Percentiles rank a stretch among this genome's conserved stretches.
Evolutionary conservation across 2,329 filamentous ascomycete genomes (phyloP).

Genomic region (Gaeumannomyces tritici): DNA sequence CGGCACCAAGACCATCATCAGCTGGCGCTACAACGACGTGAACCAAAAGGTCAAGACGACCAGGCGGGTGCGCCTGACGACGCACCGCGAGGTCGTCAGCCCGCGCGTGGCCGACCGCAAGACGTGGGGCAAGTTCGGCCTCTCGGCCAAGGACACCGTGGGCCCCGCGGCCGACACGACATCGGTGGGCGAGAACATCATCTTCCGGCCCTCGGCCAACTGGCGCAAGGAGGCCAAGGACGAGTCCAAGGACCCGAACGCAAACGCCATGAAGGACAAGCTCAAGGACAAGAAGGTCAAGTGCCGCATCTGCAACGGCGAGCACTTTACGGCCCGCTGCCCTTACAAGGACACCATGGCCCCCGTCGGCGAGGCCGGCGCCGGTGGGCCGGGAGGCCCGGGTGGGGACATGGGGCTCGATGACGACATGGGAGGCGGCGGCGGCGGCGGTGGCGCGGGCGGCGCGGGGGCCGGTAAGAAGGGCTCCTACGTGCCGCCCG

Average conservation of each 20-base stretch:
- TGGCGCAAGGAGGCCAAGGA: slow-evolving; percentile 84
- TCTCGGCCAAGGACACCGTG: slow-evolving; percentile 71
- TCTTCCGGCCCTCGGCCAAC: slow-evolving; percentile 86
- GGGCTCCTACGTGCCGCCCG: slow-evolving; percentile 88
- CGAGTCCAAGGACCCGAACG: slow-evolving; percentile 64
- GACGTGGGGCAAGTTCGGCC: slow-evolving; percentile 86
- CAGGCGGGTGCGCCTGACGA: slow-evolving; percentile 84
- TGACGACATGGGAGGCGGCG: slow-evolving; percentile 35
- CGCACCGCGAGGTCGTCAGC: slow-evolving; percentile 90
- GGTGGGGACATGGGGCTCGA: slow-evolving; percentile 46
- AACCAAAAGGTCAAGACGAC: slow-evolving; percentile 97
- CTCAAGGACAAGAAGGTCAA: slow-evolving; percentile 99
- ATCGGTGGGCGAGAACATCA: slow-evolving; percentile 92
- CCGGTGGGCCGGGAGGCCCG: slow-evolving; percentile 38
- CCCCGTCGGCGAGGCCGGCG: slow-evolving; percentile 56
- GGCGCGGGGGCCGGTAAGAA: slow-evolving; percentile 48
- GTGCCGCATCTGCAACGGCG: slow-evolving; percentile 96
- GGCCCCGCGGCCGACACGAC: slow-evolving; percentile 87
- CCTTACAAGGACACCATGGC: slow-evolving; percentile 99
- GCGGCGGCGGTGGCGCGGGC: slow-evolving; percentile 32
- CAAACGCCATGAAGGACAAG: slow-evolving; percentile 67
- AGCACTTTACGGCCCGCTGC: slow-evolving; percentile 98
- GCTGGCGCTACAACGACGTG: slow-evolving; percentile 82
- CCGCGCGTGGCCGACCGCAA: slow-evolving; percentile 93
- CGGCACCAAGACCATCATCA: slow-evolving; percentile 91